Evolutionary conservation across 257 asterid species (phyloP).

Genomic region (Datura wrightii): DNA sequence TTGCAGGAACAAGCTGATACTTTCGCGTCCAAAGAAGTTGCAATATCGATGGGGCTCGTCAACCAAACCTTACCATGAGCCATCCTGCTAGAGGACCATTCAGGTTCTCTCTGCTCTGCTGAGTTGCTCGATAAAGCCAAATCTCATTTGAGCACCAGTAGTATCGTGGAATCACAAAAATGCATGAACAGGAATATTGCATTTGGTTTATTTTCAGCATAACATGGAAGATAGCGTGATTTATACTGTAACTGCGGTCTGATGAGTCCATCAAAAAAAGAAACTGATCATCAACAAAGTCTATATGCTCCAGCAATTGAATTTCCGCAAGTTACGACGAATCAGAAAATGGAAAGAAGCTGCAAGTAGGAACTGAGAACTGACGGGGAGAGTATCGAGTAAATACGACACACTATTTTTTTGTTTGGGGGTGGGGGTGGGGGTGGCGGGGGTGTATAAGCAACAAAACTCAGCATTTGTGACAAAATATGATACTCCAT

Average conservation of each 20-base stretch:
- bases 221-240: not conserved
- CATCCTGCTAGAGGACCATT: conserved; percentile 33
- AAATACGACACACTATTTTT: not conserved
- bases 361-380: not conserved
- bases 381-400: not conserved
- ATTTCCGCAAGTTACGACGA: not conserved
- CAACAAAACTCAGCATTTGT: not conserved
- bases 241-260: not conserved
- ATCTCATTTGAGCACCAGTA: not conserved
- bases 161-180: not conserved
- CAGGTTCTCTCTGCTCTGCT: not conserved
- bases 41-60: conserved; percentile 84
- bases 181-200: not conserved
- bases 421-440: not conserved
- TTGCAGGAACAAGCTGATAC: conserved; percentile 96
- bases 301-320: not conserved
- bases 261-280: not conserved
- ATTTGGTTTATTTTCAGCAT: conserved; percentile 17
- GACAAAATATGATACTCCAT: not conserved
- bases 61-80: conserved; percentile 73
- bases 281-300: conserved; percentile 12
- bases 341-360: not conserved
- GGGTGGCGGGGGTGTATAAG: not conserved
- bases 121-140: conserved; percentile 34
- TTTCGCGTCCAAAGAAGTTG: conserved; percentile 75